These are phyloP conservation scores for Xylaria curta DNA, from an alignment of 495 filamentous ascomycete genomes.

Conservation along the genomic window DNA sequence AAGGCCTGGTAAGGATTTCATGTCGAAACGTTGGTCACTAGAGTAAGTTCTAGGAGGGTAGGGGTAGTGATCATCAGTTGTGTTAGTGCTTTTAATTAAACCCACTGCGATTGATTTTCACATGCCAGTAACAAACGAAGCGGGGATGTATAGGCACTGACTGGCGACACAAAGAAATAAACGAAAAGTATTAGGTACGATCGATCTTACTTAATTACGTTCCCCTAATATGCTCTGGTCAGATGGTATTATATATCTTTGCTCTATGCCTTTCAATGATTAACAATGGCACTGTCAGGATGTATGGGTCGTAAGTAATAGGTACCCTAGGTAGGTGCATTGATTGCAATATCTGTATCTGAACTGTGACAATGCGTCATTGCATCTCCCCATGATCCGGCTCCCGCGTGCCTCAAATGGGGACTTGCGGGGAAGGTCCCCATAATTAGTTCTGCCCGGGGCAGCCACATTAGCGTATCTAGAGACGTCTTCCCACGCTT, in stretches of 20 bases:
- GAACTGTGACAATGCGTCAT: slow-evolving; percentile 16
- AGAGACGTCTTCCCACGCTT: slow-evolving; percentile 11
- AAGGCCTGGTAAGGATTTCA: not conserved
- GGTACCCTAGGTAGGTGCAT: slow-evolving; percentile 8
- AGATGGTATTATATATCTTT: not conserved
- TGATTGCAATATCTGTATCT: not conserved
- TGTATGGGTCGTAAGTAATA: not conserved
- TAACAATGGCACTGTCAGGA: not conserved
- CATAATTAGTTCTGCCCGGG: not conserved
- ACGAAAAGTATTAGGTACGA: not conserved
- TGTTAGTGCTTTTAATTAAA: not conserved
- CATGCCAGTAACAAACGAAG: slow-evolving; percentile 7
- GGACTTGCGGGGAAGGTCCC: slow-evolving; percentile 4
- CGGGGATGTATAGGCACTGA: not conserved
- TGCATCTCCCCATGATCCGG: slow-evolving; percentile 9
- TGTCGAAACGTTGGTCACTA: not conserved
- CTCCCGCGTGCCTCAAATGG: not conserved
- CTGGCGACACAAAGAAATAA: not conserved
- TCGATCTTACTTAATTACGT: not conserved
- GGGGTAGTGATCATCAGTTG: not conserved
- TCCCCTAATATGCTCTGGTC: not conserved
- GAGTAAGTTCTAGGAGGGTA: not conserved
- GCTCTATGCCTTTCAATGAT: not conserved
- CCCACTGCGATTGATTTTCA: slow-evolving; percentile 4
- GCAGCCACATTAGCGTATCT: not conserved